phyloP scores from a whole-genome alignment of 768 basidiomycete genomes.

The Leucocoprinus birnbaumii region DNA sequence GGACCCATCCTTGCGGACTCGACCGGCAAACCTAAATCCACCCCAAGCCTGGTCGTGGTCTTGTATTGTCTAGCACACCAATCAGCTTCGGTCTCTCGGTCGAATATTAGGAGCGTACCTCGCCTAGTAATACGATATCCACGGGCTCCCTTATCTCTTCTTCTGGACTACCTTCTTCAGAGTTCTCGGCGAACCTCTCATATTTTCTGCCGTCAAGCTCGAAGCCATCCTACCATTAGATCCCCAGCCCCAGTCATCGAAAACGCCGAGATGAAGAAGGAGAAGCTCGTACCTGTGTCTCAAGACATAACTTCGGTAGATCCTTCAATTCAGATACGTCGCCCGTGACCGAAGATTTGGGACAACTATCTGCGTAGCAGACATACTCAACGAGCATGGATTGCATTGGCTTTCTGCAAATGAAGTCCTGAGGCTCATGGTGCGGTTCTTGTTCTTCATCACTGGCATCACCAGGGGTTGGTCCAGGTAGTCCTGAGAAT shows the following conservation, averaged over 20 bases:
- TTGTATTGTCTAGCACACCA: slow-evolving; percentile 41
- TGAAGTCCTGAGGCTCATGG: slow-evolving; percentile 4
- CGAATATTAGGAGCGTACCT: slow-evolving; percentile 29
- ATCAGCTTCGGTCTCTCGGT: slow-evolving; percentile 11
- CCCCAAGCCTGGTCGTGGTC: slow-evolving; percentile 66
- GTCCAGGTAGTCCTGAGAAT: not conserved
- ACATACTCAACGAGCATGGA: slow-evolving; percentile 20
- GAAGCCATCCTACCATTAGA: slow-evolving; percentile 1
- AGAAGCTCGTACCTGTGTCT: not conserved
- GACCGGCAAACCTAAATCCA: slow-evolving; percentile 57
- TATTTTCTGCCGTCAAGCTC: slow-evolving; percentile 15
- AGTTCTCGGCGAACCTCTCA: slow-evolving; percentile 6
- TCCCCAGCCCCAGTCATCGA: not conserved
- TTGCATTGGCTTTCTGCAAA: slow-evolving; percentile 21
- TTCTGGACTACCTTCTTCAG: not conserved
- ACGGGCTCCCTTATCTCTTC: slow-evolving; percentile 18
- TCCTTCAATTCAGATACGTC: not conserved
- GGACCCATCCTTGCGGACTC: slow-evolving; percentile 55
- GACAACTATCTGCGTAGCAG: slow-evolving; percentile 12
- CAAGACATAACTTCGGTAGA: not conserved
- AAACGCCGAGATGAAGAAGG: not conserved
- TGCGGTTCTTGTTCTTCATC: slow-evolving; percentile 5
- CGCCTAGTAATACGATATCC: slow-evolving; percentile 36
- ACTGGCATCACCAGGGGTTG: not conserved
- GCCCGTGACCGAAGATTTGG: slow-evolving; percentile 6